Conservation (phyloP, 345 rosid species). For the Luvunga scandens region DNA sequence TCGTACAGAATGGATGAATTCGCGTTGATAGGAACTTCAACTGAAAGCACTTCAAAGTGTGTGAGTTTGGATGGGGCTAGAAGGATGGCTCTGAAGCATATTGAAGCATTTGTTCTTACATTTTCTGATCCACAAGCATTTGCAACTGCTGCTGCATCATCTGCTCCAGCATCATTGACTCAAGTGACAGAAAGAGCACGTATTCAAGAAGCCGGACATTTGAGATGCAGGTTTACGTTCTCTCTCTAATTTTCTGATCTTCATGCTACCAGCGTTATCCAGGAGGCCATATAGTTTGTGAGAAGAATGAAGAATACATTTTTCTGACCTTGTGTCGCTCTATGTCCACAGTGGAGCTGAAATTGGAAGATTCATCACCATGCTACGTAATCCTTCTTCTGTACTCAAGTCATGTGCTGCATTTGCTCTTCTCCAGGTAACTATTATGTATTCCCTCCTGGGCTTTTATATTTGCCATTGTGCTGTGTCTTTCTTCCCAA, state of each 20-base stretch:
- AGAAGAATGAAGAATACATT: not conserved
- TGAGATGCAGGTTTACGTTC: constrained; percentile 81
- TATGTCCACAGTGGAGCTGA: constrained; percentile 61
- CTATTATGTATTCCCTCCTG: not conserved
- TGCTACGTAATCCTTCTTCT: constrained; percentile 62
- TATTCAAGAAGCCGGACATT: constrained; percentile 90
- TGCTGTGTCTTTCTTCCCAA: not conserved
- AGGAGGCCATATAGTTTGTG: not conserved
- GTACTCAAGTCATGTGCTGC: constrained; percentile 79
- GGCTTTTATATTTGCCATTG: too few species aligned
- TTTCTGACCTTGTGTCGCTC: not conserved
- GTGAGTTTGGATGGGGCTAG: constrained; percentile 76
- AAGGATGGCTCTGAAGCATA: constrained; percentile 73
- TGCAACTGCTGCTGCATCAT: constrained; percentile 64
- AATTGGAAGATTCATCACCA: constrained; percentile 72
- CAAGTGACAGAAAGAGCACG: constrained; percentile 88
- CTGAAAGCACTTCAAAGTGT: constrained; percentile 66
- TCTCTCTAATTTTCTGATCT: not conserved
- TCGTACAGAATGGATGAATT: constrained; percentile 71
- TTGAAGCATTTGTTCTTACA: constrained; percentile 58
- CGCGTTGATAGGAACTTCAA: constrained; percentile 57
- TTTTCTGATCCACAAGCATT: constrained; percentile 73
- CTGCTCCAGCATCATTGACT: constrained; percentile 72
- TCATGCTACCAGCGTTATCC: not conserved
- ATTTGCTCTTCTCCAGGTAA: constrained; percentile 84